Conservation (phyloP, 148 eudicot genomes). For the Agrostemma githago region DNA sequence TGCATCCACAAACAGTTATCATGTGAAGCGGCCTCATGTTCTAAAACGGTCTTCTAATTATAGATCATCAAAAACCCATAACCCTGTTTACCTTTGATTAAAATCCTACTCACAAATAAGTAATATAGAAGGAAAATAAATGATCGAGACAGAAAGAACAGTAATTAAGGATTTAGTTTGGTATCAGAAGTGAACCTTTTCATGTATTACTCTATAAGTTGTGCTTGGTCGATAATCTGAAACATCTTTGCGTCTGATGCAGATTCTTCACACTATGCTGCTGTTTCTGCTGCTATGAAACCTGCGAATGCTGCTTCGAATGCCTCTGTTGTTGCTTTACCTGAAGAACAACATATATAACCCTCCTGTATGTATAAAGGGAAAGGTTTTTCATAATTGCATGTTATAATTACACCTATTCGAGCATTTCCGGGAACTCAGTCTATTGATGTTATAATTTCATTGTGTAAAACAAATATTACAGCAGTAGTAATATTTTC, state of each 20-base stretch:
- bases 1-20: no score
- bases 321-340: slow-evolving; percentile 33
- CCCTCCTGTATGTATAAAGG: not conserved
- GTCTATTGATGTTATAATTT: not conserved
- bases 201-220: no score
- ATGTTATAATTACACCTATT: not conserved
- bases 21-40: no score
- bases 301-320: slow-evolving; percentile 35
- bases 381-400: not conserved
- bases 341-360: not conserved
- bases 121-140: no score
- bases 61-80: no score
- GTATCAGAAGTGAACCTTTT: no score
- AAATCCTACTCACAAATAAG: no score
- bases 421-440: not conserved
- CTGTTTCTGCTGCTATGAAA: slow-evolving; percentile 36
- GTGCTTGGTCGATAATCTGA: not conserved
- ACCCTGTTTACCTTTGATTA: no score
- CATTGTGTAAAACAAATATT: not conserved
- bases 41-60: no score
- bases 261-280: slow-evolving; percentile 30
- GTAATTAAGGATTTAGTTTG: no score
- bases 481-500: not conserved
- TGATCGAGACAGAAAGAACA: no score
- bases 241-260: slow-evolving; percentile 1